Evolutionary conservation across 257 asterid genomes (phyloP).

Genomic region (Knoxia roxburghii): DNA sequence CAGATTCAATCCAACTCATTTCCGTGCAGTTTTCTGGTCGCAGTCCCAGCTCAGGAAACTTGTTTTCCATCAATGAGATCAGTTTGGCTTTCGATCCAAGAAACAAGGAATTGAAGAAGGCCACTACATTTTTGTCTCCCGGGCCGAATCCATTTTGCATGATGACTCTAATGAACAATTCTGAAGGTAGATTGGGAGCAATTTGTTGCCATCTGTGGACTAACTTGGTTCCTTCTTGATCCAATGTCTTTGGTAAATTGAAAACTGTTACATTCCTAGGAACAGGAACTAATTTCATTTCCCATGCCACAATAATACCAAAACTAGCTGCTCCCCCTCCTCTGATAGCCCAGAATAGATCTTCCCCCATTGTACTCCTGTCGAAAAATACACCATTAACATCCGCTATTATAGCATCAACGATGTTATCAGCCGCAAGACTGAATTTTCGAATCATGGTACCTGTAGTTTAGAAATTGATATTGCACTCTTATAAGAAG

Average conservation of each 20-base stretch:
- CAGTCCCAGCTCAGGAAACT: conserved; percentile 24
- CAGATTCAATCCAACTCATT: conserved; percentile 26
- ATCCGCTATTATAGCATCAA: conserved; percentile 22
- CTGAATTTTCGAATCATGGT: conserved; percentile 27
- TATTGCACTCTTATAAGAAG: too few species aligned
- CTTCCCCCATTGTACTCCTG: conserved; percentile 20
- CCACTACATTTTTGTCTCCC: not conserved
- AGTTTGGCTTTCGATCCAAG: conserved; percentile 16
- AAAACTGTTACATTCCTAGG: conserved; percentile 21
- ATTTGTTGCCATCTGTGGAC: conserved; percentile 21
- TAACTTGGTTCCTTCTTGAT: conserved; percentile 12
- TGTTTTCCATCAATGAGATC: conserved; percentile 3
- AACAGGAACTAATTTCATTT: conserved; percentile 20
- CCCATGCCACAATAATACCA: conserved; percentile 24
- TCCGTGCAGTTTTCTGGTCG: conserved; percentile 9
- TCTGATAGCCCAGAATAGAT: conserved; percentile 32
- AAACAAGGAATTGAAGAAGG: conserved; percentile 21
- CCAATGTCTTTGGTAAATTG: conserved; percentile 14
- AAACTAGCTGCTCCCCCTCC: conserved; percentile 34
- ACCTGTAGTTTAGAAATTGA: too few species aligned
- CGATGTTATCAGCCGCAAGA: conserved; percentile 22
- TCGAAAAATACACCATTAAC: conserved; percentile 17
- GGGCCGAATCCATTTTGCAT: conserved; percentile 13
- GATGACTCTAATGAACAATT: conserved; percentile 17
- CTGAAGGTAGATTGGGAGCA: conserved; percentile 15